These are phyloP conservation scores for Pseudocercospora fijiensis DNA, from an alignment of 2,329 filamentous ascomycete species.

Conservation along the genomic window DNA sequence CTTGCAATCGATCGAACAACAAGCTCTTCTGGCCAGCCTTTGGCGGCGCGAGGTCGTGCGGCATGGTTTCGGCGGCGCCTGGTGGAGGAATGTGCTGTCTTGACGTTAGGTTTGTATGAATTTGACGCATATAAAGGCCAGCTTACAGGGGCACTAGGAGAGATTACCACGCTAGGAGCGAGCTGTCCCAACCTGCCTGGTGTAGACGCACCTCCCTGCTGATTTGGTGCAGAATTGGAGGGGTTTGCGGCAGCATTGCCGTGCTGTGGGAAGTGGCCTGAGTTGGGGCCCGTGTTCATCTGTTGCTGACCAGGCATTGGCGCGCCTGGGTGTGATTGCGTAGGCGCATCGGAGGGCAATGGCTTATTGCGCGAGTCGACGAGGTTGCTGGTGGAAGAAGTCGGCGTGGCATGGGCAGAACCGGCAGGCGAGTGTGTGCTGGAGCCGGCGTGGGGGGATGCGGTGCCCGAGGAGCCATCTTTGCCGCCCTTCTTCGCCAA, in stretches of 20 bases:
- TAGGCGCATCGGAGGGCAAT: slow-evolving; percentile 50
- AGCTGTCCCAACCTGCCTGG: slow-evolving; percentile 34
- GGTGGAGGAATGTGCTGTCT: slow-evolving; percentile 83
- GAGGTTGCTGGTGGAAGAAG: slow-evolving; percentile 83
- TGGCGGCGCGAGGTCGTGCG: slow-evolving; percentile 89
- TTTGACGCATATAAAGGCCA: slow-evolving; percentile 13
- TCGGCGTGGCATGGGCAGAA: slow-evolving; percentile 70
- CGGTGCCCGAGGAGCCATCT: slow-evolving; percentile 64
- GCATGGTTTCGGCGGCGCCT: slow-evolving; percentile 95
- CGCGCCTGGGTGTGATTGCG: slow-evolving; percentile 49
- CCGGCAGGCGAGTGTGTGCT: slow-evolving; percentile 58
- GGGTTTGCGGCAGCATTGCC: slow-evolving; percentile 22
- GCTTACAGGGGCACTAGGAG: slow-evolving; percentile 86
- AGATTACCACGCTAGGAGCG: slow-evolving; percentile 83
- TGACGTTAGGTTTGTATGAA: slow-evolving; percentile 20
- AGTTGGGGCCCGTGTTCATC: slow-evolving; percentile 24
- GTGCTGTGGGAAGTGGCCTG: slow-evolving; percentile 29
- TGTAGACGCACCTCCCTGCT: slow-evolving; percentile 30
- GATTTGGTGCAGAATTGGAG: slow-evolving; percentile 21
- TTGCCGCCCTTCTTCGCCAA: slow-evolving; percentile 60
- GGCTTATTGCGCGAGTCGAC: slow-evolving; percentile 84
- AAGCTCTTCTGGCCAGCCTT: slow-evolving; percentile 87
- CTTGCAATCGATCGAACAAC: slow-evolving; percentile 83
- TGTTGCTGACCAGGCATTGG: slow-evolving; percentile 32
- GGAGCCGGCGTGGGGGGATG: slow-evolving; percentile 66